Evolutionary conservation across 1,284 basidiomycete species (phyloP), one percentile per base, ranked within the genome.

Genomic region (Mycosarcoma mackinlayi): DNA sequence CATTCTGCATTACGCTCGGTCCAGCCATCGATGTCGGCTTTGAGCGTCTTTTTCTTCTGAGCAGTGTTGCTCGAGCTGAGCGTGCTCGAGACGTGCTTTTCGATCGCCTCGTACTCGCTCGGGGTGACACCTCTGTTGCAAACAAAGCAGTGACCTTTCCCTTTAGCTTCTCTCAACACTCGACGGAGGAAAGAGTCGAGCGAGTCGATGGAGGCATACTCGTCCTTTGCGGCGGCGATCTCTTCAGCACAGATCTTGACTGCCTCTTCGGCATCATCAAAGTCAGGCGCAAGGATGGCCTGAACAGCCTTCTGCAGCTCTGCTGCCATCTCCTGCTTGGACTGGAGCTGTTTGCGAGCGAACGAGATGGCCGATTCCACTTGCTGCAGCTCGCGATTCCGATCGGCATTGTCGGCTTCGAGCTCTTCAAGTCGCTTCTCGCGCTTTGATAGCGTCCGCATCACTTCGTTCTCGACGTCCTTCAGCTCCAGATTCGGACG

Each of bases 71-170:
- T 73, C 38, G 82, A 70, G 39, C 70, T 61, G 24, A 69, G 51
- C 13, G 56, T 61, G 27, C 33, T 49, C 21, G 65, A 50, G 46
- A 84, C 82, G 47, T 81, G 80, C 31, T 69, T 69, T 37, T 83
- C 79, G 53, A 85, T 80, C 1, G 65, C 75, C 4, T 60, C 69
- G 46, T 82, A 66, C 61, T 94, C 92, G 9, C 85, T 82, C 28
- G 87, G 86, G 18, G 87, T 85, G 77, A 97, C 85, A 25, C 85
- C 85, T 6, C 94, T 88, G 68, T 88, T 88, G 80, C 94, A 97
- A 4, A 89, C 89, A 19, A 88, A 85, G 76, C 94, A 98, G 3
- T 86, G 85, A 71, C 91, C 89, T 68, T 89, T 87, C 30, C 85
- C 84, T 78, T 88, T 88, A 18, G 89, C 91, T 1, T 84, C 83